A percentile compares a stretch with the other conserved stretches of the same genome.
Evolutionary conservation across 179 eudicot genomes (phyloP).

Genomic region (Drosera spatulata): DNA sequence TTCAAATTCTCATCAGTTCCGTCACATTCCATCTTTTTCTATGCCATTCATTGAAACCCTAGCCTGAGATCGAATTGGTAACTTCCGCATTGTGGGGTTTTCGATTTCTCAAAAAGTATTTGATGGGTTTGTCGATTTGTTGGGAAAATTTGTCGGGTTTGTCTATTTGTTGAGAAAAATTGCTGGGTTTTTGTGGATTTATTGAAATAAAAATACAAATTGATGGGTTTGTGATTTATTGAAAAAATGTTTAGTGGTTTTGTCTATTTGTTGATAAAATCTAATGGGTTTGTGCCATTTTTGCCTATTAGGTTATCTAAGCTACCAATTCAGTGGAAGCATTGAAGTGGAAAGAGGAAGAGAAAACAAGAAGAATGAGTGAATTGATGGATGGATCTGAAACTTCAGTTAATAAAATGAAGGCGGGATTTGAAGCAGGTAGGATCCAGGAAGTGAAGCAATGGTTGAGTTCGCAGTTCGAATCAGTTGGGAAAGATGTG

Average conservation of each 20-base stretch:
- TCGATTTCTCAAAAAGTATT: too few relatives aligned
- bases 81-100: too few relatives aligned
- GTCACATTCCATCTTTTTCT: too few relatives aligned
- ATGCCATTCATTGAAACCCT: too few relatives aligned
- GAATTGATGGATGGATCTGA: slow-evolving; percentile 43
- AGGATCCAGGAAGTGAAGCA: slow-evolving; percentile 85
- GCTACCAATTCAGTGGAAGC: too few relatives aligned
- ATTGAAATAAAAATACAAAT: too few relatives aligned
- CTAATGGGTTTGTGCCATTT: not conserved
- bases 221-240: not conserved
- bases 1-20: too few relatives aligned
- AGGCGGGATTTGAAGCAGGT: slow-evolving; percentile 59
- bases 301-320: not conserved
- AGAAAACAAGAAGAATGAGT: slow-evolving; percentile 33
- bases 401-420: slow-evolving; percentile 29
- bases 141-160: too few relatives aligned
- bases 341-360: not conserved
- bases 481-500: slow-evolving; percentile 77
- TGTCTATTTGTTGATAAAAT: not conserved
- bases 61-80: too few relatives aligned
- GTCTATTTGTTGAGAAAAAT: too few relatives aligned
- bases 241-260: not conserved
- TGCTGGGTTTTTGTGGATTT: too few relatives aligned
- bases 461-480: slow-evolving; percentile 84
- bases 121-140: too few relatives aligned